Evolutionary conservation across 73 alveolate species (phyloP), one percentile per base, ranked within the genome.

Genomic region (Paramecium tetraurelia): DNA sequence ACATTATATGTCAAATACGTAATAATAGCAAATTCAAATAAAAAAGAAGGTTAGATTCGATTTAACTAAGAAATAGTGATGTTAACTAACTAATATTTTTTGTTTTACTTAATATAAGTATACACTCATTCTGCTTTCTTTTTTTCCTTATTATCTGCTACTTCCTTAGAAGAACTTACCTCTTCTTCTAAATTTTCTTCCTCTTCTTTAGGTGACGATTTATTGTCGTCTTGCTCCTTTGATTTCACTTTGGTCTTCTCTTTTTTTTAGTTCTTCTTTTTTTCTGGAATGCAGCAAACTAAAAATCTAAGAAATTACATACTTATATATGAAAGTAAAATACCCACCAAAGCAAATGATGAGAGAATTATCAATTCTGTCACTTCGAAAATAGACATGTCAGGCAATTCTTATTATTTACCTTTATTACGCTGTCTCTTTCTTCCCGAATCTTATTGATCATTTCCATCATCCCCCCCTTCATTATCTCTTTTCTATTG

Each of bases 381-480:
- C 40, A 38, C 10, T 36, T 72, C 86, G 40, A 72, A 72, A 12
- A 72, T 18, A 11, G 59, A 33, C 3, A 72, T 5, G n/a, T 72
- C 59, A 72, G 86, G 38, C n/a, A 63, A 22, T 31, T 63, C 84
- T 63, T 27, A 63, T 27, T 40, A 72, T 72, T 72, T 21, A 12
- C 31, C 31, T 24, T 72, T 38, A 72, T 72, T 40, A 16, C 86
- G 20, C 27, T 72, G n/a, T 72, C 86, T 72, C 18, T 38, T 72
- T 72, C 59, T 72, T 16, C 59, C 46, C 9, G 53, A 12, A 36
- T 33, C 59, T 72, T 18, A 5, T 36, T 72, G 20, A 72, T 72
- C 86, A 33, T 33, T 72, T 72, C 86, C 86, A 36, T 43, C 86
- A 72, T 40, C 86, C 35, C 59, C 86, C 9, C 59, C 86, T 35